Evolutionary conservation across 1,139 yeast species (phyloP).

Genomic region (Zygosaccharomyces pseudobailii): DNA sequence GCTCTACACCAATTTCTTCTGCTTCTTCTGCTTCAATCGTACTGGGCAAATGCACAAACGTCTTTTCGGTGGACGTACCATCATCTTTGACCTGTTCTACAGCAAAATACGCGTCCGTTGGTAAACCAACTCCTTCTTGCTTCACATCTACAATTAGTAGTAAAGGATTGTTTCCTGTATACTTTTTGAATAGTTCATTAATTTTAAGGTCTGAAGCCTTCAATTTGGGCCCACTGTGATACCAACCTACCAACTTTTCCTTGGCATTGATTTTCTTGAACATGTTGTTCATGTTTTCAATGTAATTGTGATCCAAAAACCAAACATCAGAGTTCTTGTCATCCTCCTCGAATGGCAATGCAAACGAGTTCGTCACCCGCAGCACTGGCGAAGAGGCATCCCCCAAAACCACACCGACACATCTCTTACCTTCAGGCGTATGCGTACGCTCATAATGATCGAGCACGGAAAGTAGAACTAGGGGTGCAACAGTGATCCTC

Average conservation of each 20-base stretch:
- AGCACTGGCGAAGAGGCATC: conserved; percentile 57
- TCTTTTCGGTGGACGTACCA: conserved; percentile 90
- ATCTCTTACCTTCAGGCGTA: conserved; percentile 68
- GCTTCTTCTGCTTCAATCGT: conserved; percentile 97
- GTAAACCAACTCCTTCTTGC: conserved; percentile 77
- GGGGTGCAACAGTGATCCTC: conserved; percentile 88
- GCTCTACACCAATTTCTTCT: conserved; percentile 98
- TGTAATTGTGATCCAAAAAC: conserved; percentile 95
- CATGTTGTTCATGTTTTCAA: conserved; percentile 97
- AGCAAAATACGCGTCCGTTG: conserved; percentile 93
- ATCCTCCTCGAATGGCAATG: conserved; percentile 95
- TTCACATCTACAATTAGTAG: conserved; percentile 88
- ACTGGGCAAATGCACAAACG: conserved; percentile 91
- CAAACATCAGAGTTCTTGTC: conserved; percentile 90
- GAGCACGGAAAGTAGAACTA: conserved; percentile 87
- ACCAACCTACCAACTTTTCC: conserved; percentile 96
- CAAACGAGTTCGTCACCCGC: conserved; percentile 72
- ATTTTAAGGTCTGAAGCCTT: conserved; percentile 84
- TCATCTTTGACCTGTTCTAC: conserved; percentile 95
- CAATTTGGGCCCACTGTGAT: conserved; percentile 94
- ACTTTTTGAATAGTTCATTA: conserved; percentile 82
- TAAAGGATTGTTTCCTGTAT: conserved; percentile 65
- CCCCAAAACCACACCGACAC: conserved; percentile 91
- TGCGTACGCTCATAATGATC: conserved; percentile 91
- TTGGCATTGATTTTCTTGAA: conserved; percentile 95